Evolutionary conservation across 2,329 filamentous ascomycete species (phyloP).

Genomic region (Epichloe uncinata): DNA sequence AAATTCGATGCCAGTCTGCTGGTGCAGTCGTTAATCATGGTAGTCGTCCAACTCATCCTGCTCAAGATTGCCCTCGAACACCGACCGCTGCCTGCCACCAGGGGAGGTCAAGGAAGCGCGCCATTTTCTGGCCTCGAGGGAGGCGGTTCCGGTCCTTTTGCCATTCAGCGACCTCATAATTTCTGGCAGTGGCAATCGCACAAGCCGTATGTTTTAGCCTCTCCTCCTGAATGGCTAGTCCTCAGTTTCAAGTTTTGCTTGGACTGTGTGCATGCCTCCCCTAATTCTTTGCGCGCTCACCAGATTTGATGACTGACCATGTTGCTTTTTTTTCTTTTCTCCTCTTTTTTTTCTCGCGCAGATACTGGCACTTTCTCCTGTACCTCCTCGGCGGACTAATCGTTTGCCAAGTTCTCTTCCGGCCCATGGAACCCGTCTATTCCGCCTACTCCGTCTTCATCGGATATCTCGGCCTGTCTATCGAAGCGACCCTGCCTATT

Average conservation of each 20-base stretch:
- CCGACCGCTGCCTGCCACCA: constrained; percentile 44
- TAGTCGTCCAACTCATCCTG: constrained; percentile 47
- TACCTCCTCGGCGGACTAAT: constrained; percentile 52
- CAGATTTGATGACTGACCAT: no score
- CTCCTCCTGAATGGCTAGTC: not conserved
- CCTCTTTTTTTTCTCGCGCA: not conserved
- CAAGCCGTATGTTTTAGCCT: constrained; percentile 37
- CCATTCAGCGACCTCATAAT: constrained; percentile 50
- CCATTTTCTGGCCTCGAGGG: constrained; percentile 46
- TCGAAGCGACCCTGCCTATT: constrained; percentile 71
- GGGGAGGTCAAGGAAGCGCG: constrained; percentile 43
- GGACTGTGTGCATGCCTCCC: no score
- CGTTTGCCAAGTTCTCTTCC: constrained; percentile 53
- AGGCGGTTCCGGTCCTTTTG: constrained; percentile 22
- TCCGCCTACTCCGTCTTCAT: constrained; percentile 51
- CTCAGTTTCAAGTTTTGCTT: no score
- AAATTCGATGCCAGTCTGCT: constrained; percentile 51
- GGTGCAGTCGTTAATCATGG: constrained; percentile 52
- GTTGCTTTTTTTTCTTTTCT: no score
- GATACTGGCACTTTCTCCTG: constrained; percentile 66
- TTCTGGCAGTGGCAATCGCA: constrained; percentile 75
- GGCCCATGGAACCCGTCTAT: constrained; percentile 44
- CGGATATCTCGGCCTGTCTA: constrained; percentile 61
- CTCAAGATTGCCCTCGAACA: constrained; percentile 57
- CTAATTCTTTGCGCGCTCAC: no score